Base-by-base conservation (phyloP, 1,284 basidiomycete genomes). In the Naganishia sp. region DNA sequence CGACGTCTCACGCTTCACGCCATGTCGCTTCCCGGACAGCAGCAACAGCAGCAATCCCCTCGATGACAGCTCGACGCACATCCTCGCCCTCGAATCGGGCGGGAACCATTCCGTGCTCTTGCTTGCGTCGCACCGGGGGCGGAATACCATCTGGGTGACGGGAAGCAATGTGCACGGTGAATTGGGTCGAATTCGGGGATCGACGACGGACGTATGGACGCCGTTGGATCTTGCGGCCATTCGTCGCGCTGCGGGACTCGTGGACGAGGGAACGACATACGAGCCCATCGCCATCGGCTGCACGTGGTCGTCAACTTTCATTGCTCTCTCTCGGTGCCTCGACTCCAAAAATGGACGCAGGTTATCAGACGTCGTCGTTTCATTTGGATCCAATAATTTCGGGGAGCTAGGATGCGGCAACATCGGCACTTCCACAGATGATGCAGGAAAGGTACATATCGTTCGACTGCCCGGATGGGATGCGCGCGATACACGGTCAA, bases 381-480 rank as follows among this genome's bases (percentile, higher is more conserved):
- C 90, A 0, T 86, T 90, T 81, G 92, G 92, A 0, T 84, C 87
- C 1, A 84, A 94, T 76, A 91, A 92, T 75, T 92, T 88, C 74
- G 90, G 90, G 3, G 87, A 89, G 73, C 82, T 92, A 42, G 92
- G 90, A 1, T 73, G 83, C 46, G 85, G 84, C 74, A 10, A 33
- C 10, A 15, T n/a, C 23, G 46, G 28, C 36, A 10, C 33, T 11
- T 33, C 48, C 6, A 28, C 53, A 5, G 44, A 49, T 43, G 15
- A 50, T 2, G 28, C 33, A 68, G 13, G 23, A 33, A 44, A 28
- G 16, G 63, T 56, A 2, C 44, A 25, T 21, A 43, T 65, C 54
- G 63, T 65, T 10, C 50, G 53, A 25, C 45, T 65, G 7, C 63
- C 63, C 2, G 61, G 53, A 2, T 55, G 55, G 53, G 52, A 49